A percentile compares a stretch with the other conserved stretches of the same genome.
Evolutionary conservation across 805 yeast species (phyloP).

Genomic region (Lachancea waltii): DNA sequence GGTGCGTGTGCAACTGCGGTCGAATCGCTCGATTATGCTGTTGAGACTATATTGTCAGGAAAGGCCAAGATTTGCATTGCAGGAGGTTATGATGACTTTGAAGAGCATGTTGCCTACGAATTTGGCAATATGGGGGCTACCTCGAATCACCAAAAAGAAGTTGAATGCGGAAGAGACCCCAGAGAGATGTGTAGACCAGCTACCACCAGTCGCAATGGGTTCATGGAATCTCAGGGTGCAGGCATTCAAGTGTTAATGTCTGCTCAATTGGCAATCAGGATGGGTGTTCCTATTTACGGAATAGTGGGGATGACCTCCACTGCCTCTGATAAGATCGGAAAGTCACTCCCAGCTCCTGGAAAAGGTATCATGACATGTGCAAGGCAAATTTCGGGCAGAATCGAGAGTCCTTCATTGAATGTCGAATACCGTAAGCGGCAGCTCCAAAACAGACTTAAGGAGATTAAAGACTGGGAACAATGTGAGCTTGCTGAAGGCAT

Average conservation of each 20-base stretch:
- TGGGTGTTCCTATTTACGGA: constrained; percentile 92
- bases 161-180: constrained; percentile 80
- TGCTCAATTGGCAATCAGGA: constrained; percentile 72
- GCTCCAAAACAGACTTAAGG: constrained; percentile 51
- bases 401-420: constrained; percentile 10
- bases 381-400: constrained; percentile 47
- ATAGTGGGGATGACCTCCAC: constrained; percentile 76
- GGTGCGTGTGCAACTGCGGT: constrained; percentile 94
- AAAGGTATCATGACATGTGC: constrained; percentile 88
- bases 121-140: constrained; percentile 93
- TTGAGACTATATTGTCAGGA: constrained; percentile 73
- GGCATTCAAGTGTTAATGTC: constrained; percentile 86
- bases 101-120: constrained; percentile 83
- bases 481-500: constrained; percentile 32
- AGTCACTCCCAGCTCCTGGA: constrained; percentile 92
- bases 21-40: constrained; percentile 81
- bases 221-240: constrained; percentile 92
- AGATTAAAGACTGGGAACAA: constrained; percentile 66
- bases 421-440: constrained; percentile 16
- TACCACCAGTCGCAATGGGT: constrained; percentile 78
- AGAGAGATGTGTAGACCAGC: constrained; percentile 89
- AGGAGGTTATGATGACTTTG: constrained; percentile 92
- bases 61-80: constrained; percentile 80
- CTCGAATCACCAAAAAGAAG: constrained; percentile 63
- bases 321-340: constrained; percentile 84